phyloP scores from a whole-genome alignment of 225 moss, liverwort and hornwort species.

The Antitrichia curtipendula region DNA sequence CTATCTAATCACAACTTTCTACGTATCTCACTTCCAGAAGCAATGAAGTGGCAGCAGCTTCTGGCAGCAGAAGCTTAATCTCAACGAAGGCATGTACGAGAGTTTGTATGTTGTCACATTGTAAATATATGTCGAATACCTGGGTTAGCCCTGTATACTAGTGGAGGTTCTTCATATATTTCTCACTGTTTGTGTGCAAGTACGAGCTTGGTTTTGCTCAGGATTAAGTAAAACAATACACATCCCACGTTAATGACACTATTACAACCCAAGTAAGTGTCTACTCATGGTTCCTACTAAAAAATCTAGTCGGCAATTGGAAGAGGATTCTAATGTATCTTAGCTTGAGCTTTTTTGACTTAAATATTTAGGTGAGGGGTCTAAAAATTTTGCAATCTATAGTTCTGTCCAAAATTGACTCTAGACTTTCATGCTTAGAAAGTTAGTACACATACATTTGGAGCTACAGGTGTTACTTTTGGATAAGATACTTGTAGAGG shows the following conservation, averaged over 20 bases:
- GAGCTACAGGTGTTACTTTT: neutral
- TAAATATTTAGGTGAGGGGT: neutral
- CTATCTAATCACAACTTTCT: neutral
- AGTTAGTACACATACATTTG: too few species aligned
- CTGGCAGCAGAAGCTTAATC: neutral
- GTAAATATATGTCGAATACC: neutral
- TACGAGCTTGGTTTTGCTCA: neutral
- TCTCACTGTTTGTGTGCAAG: neutral
- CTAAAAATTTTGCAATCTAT: too few species aligned
- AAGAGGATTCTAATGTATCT: neutral
- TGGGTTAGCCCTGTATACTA: neutral
- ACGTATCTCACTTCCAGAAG: neutral
- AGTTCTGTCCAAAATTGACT: neutral
- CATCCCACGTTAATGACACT: too few species aligned
- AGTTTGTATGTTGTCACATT: neutral
- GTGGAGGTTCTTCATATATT: too few species aligned
- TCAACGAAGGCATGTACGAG: neutral
- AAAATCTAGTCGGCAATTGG: neutral
- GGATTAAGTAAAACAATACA: neutral
- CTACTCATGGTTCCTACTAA: neutral
- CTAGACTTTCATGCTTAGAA: neutral
- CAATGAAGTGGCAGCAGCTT: neutral
- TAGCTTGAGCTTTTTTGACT: too few species aligned
- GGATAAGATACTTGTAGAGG: neutral
- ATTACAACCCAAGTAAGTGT: neutral